Conservation (phyloP, 2,329 filamentous ascomycete species). For the Epichloe sylvatica region DNA sequence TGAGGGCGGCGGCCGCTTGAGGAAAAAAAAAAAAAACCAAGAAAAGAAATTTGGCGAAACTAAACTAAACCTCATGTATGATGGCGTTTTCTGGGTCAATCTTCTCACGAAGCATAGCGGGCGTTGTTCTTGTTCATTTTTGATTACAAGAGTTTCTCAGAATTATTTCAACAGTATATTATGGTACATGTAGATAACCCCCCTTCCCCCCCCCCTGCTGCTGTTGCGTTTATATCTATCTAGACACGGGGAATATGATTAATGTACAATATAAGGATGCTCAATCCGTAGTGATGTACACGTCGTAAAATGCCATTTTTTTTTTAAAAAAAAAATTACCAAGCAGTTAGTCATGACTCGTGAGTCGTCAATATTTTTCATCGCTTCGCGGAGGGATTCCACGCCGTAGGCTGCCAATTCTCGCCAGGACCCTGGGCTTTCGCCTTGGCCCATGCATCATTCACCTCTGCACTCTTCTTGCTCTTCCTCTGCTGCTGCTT, state of each 20-base stretch:
- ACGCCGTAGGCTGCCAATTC: conserved; percentile 53
- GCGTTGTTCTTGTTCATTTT: not conserved
- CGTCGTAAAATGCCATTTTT: too few species aligned
- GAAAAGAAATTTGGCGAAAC: too few species aligned
- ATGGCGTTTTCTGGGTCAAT: not conserved
- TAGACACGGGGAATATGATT: not conserved
- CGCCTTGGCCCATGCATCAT: conserved; percentile 46
- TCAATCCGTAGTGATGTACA: too few species aligned
- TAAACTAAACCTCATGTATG: not conserved
- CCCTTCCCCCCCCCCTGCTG: not conserved
- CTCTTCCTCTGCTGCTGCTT: conserved; percentile 1
- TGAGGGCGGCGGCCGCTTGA: conserved; percentile 10
- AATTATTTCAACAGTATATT: not conserved
- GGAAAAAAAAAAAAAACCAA: accelerated
- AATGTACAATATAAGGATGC: not conserved
- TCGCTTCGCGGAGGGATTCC: conserved; percentile 31
- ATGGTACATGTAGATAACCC: not conserved
- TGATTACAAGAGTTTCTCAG: not conserved
- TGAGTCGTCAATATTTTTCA: not conserved
- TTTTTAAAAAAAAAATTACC: too few species aligned
- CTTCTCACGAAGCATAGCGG: not conserved
- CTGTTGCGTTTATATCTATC: not conserved
- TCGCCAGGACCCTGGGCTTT: conserved; percentile 38
- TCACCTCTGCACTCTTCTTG: conserved; percentile 7
- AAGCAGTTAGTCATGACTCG: too few species aligned